These are phyloP conservation scores for Aspergillus ochraceoroseus DNA, from an alignment of 2,329 filamentous ascomycete genomes.

Conservation along the genomic window DNA sequence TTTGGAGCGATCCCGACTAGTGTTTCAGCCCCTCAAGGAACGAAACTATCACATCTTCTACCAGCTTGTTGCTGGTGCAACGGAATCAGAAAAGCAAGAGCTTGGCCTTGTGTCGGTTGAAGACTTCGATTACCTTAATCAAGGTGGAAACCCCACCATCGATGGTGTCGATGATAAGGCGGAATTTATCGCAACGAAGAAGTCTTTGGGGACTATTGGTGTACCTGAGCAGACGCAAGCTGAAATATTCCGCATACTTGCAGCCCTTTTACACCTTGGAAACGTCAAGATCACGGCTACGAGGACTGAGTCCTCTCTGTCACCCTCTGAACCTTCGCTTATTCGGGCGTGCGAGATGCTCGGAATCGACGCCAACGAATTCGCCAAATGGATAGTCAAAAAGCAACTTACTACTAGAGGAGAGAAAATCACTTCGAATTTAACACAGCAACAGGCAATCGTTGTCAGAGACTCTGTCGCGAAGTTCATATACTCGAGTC, in stretches of 20 bases:
- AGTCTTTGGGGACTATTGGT: constrained; percentile 82
- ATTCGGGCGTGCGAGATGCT: constrained; percentile 76
- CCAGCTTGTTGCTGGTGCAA: constrained; percentile 88
- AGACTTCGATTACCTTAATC: constrained; percentile 93
- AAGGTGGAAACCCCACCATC: constrained; percentile 84
- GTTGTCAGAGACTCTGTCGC: constrained; percentile 96
- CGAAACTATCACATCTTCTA: constrained; percentile 99
- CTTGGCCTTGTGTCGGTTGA: constrained; percentile 75
- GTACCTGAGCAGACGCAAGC: constrained; percentile 68
- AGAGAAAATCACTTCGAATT: constrained; percentile 94
- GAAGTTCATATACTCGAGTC: constrained; percentile 96
- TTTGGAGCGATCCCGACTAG: constrained; percentile 87
- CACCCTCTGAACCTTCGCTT: constrained; percentile 74
- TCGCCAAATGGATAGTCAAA: constrained; percentile 98
- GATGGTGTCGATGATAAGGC: constrained; percentile 94
- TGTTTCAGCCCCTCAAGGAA: constrained; percentile 96
- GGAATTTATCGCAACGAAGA: constrained; percentile 83
- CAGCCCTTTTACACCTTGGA: constrained; percentile 85
- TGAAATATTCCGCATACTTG: constrained; percentile 84
- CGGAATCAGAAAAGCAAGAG: constrained; percentile 73
- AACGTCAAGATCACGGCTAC: constrained; percentile 95
- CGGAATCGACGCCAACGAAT: constrained; percentile 78
- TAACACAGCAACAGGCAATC: constrained; percentile 86
- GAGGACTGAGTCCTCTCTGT: constrained; percentile 77
- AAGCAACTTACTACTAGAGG: constrained; percentile 95